These are phyloP conservation scores for Pleoardoris graminearum DNA, from an alignment of 2,329 filamentous ascomycete species.

Conservation along the genomic window DNA sequence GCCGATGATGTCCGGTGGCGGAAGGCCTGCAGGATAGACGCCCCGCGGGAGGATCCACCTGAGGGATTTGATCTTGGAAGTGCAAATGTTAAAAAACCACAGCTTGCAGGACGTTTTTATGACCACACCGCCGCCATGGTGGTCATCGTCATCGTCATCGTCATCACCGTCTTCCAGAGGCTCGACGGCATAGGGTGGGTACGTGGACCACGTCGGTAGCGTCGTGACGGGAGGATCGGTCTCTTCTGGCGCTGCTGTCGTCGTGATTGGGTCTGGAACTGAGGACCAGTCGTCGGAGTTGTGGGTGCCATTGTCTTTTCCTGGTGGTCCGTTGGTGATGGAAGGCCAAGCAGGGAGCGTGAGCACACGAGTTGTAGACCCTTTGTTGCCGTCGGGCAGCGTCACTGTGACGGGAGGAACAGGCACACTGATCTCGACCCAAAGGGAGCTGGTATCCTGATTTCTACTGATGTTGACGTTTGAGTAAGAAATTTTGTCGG, in stretches of 20 bases:
- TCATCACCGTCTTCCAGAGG: not conserved
- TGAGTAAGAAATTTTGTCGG: not conserved
- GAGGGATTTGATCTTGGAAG: conserved; percentile 1
- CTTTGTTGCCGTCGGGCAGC: not conserved
- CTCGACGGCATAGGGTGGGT: not conserved
- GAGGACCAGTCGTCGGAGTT: not conserved
- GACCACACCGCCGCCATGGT: not conserved
- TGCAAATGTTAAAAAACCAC: conserved; percentile 3
- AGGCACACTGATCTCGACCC: conserved; percentile 3
- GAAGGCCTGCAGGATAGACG: not conserved
- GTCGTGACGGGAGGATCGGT: conserved; percentile 3
- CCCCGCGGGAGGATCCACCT: not conserved
- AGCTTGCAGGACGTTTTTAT: conserved; percentile 4
- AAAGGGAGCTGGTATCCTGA: not conserved
- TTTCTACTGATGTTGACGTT: conserved; percentile 4
- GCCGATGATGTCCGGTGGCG: not conserved
- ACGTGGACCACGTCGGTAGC: conserved; percentile 2
- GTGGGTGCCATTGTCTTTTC: not conserved
- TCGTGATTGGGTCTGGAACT: conserved; percentile 3
- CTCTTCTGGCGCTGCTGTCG: conserved; percentile 2
- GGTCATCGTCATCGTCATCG: not conserved
- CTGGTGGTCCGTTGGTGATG: not conserved
- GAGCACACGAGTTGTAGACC: conserved; percentile 3
- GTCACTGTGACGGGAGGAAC: conserved; percentile 3
- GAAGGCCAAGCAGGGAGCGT: conserved; percentile 1